A percentile compares a stretch with the other conserved stretches of the same genome.
Conservation (phyloP, 257 asterid genomes). For the Solanum ossicruentum region DNA sequence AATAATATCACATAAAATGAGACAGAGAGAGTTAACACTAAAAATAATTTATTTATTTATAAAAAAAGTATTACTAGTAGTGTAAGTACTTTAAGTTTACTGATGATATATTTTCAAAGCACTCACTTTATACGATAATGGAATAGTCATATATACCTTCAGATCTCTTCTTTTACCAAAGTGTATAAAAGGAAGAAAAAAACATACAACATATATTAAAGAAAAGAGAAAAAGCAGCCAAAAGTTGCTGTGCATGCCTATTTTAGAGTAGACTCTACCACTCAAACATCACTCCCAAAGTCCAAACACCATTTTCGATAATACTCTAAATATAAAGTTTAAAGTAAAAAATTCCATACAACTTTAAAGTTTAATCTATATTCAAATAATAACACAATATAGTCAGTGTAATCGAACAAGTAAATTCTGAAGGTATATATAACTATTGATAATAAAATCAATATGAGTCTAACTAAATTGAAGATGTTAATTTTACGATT, state of each 20-base stretch:
- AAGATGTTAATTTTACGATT: not conserved
- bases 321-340: not conserved
- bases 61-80: not conserved
- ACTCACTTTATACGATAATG: not conserved
- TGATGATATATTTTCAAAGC: conserved; percentile 5
- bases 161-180: conserved; percentile 30
- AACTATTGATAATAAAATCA: not conserved
- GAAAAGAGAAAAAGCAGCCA: conserved; percentile 16
- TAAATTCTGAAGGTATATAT: not conserved
- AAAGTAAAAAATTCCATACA: not conserved
- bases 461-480: not conserved
- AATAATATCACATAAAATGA: too few relatives aligned
- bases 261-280: not conserved
- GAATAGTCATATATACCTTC: not conserved
- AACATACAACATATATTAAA: not conserved
- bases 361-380: not conserved
- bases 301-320: not conserved
- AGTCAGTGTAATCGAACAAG: not conserved
- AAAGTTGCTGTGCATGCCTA: conserved; percentile 20
- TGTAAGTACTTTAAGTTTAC: not conserved
- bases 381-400: not conserved
- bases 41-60: not conserved
- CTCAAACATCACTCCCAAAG: not conserved
- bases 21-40: not conserved
- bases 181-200: conserved; percentile 10